Evolutionary conservation across 1,139 yeast genomes (phyloP), one percentile per base, ranked within the genome.

Genomic region (Hyphopichia pseudoburtonii): DNA sequence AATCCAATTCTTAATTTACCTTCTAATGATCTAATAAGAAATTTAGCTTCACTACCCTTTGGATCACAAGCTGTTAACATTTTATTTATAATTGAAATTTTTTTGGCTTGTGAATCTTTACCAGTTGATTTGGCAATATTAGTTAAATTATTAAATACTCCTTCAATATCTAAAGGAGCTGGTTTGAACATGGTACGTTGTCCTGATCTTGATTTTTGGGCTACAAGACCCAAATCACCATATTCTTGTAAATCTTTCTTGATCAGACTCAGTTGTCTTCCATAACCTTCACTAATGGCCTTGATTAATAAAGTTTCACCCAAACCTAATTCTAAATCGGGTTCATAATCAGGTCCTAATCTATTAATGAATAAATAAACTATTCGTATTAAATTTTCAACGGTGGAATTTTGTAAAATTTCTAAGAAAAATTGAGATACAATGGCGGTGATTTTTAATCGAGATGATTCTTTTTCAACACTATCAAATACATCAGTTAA

Each of bases 141-240:
- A 32, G 82, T 80, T 47, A 92, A 70, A 44, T 79, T 82, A 7
- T 73, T 72, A 59, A 89, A 92, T 3, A 94, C 97, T 14, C 70
- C 66, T 30, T 78, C 75, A 3, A 87, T 78, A 12, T 85, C 85
- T 48, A 92, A 66, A 1, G 95, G 81, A 45, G 83, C 78, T 0
- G 97, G 97, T 48, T 86, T 86, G 61, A 90, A 88, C 97, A 92
- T 89, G 2, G 96, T 80, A 2, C 95, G 84, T 54, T 92, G 98
- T 25, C 82, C 86, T 15, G 83, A 74, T 48, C 96, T 73, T 0
- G 96, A 86, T 43, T 80, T 79, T 46, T 82, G 80, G 0, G 99
- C 98, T 39, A 92, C 94, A 19, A 77, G 66, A 0, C 99, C 99
- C 45, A 92, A 71, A 62, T 92, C 99, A 24, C 99, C 99, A 12